phyloP scores from a whole-genome alignment of 768 basidiomycete species.

The Termitomyces sp. region DNA sequence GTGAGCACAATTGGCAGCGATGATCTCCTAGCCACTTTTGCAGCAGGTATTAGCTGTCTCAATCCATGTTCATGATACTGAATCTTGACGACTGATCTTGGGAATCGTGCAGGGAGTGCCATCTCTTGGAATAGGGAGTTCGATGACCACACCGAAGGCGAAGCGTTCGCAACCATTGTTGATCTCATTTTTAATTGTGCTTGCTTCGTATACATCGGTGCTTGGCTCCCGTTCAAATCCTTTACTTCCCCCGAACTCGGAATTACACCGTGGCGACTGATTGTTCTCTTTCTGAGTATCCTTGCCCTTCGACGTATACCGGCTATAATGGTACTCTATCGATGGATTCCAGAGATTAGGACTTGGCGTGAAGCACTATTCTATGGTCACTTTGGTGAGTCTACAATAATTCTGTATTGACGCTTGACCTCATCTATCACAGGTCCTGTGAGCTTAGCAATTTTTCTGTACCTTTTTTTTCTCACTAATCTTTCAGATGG shows the following conservation, averaged over 20 bases:
- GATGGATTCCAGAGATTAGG: slow-evolving; percentile 82
- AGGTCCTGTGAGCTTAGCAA: slow-evolving; percentile 47
- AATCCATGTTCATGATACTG: background rate
- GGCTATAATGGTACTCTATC: slow-evolving; percentile 69
- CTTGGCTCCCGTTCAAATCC: slow-evolving; percentile 70
- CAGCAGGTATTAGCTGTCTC: slow-evolving; percentile 49
- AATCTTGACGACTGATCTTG: slow-evolving; percentile 6
- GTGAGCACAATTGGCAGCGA: slow-evolving; percentile 80
- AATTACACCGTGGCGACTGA: slow-evolving; percentile 66
- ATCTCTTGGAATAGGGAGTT: slow-evolving; percentile 92
- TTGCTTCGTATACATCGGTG: slow-evolving; percentile 84
- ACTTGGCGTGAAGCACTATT: slow-evolving; percentile 88
- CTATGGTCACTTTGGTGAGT: slow-evolving; percentile 82
- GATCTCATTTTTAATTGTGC: slow-evolving; percentile 82
- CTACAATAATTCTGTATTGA: background rate
- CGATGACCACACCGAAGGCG: slow-evolving; percentile 76
- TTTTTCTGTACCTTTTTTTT: background rate
- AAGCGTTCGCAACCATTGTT: slow-evolving; percentile 86
- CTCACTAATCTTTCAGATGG: slow-evolving; percentile 56
- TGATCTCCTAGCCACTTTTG: slow-evolving; percentile 87
- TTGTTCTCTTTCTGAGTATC: slow-evolving; percentile 63
- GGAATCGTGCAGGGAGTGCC: slow-evolving; percentile 29
- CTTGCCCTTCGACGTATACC: slow-evolving; percentile 81
- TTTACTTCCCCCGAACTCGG: slow-evolving; percentile 57
- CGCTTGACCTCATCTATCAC: background rate